Base-by-base conservation (phyloP, 2,329 filamentous ascomycete genomes). In the Cytospora schulzeri region DNA sequence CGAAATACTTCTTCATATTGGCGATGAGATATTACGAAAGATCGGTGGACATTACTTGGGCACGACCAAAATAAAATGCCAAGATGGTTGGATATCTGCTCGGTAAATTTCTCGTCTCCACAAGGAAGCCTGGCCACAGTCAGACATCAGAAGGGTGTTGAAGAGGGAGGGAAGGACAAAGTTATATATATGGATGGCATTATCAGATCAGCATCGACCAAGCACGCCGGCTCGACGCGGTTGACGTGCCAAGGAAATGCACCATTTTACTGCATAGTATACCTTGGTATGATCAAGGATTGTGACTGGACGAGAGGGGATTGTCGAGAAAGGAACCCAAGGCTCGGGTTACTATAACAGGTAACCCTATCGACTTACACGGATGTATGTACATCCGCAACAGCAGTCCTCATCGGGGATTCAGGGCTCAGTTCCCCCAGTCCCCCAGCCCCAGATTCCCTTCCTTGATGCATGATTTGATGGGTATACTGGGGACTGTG, bases 1-100 rank as follows among this genome's bases (percentile, higher is more conserved):
- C 89, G 70, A 90, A 86, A 71, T 83, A 91, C 65, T 75, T 78
- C 69, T 70, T 70, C 68, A 70, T 71, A 11, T 31, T 31, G 29
- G 29, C 9, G 29, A 5, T 31, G 28, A 35, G 52, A 17, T 50
- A 28, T 22, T 9, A 24, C n/a, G 9, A 2, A 8, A 24, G 11
- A 22, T 48, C 4, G 45, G n/a, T 48, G 45, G 11, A 24, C 45
- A 48, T 19, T n/a, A 48, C n/a, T 48, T 24, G 45, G 14, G n/a
- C n/a, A 14, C 45, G 45, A 24, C 45, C n/a, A 24, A 24, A 24
- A 48, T 11, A 35, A 15, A 35, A 8, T 3, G 14, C 29, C 12
- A 7, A n/a, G 45, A 12, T 48, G n/a, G 9, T 12, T 48, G 9
- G n/a, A 11, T 45, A n/a, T 45, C 9, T 45, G 41, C 9, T 3